These are phyloP conservation scores for Triangularia verruculosa DNA, from an alignment of 2,329 filamentous ascomycete species.

Conservation along the genomic window DNA sequence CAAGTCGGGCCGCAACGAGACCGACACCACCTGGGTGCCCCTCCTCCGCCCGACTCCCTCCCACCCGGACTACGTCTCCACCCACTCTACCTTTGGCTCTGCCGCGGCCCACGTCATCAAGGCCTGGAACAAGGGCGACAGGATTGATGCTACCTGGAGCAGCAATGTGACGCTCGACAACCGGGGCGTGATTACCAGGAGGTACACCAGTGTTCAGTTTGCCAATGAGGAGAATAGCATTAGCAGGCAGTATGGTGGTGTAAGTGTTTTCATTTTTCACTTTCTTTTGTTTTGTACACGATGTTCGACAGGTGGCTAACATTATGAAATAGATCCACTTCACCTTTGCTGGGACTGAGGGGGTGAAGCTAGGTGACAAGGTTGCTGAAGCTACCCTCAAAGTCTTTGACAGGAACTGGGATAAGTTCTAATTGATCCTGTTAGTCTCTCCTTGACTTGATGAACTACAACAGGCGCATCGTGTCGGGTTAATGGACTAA, in stretches of 20 bases:
- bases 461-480: too few species aligned
- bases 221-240: conserved; percentile 23
- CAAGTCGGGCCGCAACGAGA: conserved; percentile 12
- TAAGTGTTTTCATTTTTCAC: conserved; percentile 13
- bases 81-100: conserved; percentile 24
- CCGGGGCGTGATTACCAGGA: conserved; percentile 19
- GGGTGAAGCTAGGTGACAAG: conserved; percentile 18
- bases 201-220: conserved; percentile 16
- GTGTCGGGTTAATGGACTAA: too few species aligned
- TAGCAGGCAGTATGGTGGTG: conserved; percentile 23
- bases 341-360: conserved; percentile 19
- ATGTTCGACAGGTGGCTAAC: neutral
- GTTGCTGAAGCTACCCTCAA: conserved; percentile 23
- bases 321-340: conserved; percentile 23
- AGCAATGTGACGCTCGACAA: conserved; percentile 22
- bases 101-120: conserved; percentile 20
- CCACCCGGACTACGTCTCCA: conserved; percentile 26
- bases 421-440: conserved; percentile 18
- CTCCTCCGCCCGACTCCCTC: conserved; percentile 23
- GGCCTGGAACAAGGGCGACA: conserved; percentile 17
- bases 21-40: conserved; percentile 20
- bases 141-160: conserved; percentile 16
- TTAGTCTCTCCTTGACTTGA: too few species aligned
- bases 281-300: neutral
- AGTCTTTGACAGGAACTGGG: conserved; percentile 24